Base-by-base conservation (phyloP, 2,329 filamentous ascomycete genomes). In the Colletotrichum echinochloae region DNA sequence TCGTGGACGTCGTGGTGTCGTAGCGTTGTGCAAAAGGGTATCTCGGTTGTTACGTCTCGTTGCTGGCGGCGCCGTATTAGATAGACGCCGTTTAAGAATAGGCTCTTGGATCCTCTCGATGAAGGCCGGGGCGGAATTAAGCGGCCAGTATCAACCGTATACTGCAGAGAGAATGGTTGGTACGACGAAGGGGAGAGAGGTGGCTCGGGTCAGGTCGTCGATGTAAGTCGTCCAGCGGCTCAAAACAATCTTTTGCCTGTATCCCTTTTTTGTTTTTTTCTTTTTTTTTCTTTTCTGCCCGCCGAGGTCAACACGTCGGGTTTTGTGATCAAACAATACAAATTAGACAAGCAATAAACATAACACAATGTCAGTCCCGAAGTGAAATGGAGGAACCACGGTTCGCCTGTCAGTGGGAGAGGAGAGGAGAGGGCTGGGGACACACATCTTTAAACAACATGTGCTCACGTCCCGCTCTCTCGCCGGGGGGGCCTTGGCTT, bases 171-270 rank as follows among this genome's bases (percentile, higher is more conserved):
- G 16, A 20, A 20, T 26, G 56, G 18, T 35, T 5, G 39, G 35
- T 28, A 18, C 33, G 28, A 6, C 20, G 20, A 2, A 23, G 0
- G 0, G 41, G 12, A 6, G 39, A 3, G 39, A 7, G 14, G 1
- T 16, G 18, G 18, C 18, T 0, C 18, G 41, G 41, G 41, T 44
- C 20, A 30, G 56, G 28, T 48, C 33, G 46, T 39, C 35, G 63
- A 61, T 61, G 63, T 66, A 61, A 70, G 67, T 70, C 67, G 67
- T 56, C 67, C 67, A 66, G 67, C 67, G 63, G 67, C 67, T 70
- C 41, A 61, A 69, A 59, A 54, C 41, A 9, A 44, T 37, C 35
- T 41, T 18, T 7, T 20, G 20, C 41, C 41, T 46, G 39, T 41
- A 41, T 3, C 62, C 35, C 44, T 35, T n/a, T 14, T 44, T 7